phyloP scores from a whole-genome alignment of 192 early-diverging fungal genomes.

The Coemansia sp. region DNA sequence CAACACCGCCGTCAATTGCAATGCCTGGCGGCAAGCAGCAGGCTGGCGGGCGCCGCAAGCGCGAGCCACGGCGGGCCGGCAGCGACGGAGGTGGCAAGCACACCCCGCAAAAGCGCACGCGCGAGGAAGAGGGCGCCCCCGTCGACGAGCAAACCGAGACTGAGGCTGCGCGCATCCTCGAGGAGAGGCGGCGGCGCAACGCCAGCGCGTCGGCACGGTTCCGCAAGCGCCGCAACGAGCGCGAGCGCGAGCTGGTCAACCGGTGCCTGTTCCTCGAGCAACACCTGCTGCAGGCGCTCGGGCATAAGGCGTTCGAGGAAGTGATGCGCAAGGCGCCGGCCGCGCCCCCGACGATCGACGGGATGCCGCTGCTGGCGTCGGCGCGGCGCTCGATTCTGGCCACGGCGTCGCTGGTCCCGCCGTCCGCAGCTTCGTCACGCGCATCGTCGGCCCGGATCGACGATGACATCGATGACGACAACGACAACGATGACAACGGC shows the following conservation, averaged over 20 bases:
- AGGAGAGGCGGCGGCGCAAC: constrained; percentile 60
- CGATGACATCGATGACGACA: constrained; percentile 7
- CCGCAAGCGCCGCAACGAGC: constrained; percentile 62
- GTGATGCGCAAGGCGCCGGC: constrained; percentile 33
- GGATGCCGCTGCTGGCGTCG: background rate
- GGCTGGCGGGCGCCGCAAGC: background rate
- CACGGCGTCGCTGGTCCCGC: background rate
- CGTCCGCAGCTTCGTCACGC: constrained; percentile 1
- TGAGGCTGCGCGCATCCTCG: constrained; percentile 51
- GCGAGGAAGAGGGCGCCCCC: background rate
- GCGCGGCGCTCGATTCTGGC: background rate
- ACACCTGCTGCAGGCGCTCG: constrained; percentile 21
- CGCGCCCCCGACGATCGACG: background rate
- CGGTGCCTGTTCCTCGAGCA: constrained; percentile 55
- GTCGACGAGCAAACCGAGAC: background rate
- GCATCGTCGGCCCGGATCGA: constrained; percentile 1
- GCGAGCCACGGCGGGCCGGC: background rate
- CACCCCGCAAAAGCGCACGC: background rate
- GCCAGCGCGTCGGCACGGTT: constrained; percentile 63
- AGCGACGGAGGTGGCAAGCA: background rate
- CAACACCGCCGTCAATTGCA: background rate
- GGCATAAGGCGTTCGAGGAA: constrained; percentile 18
- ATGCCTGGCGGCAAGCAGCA: background rate
- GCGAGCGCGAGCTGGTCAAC: constrained; percentile 56
- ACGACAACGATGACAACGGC: background rate